Evolutionary conservation across 208 protist genomes (phyloP).

Genomic region (Sergeia podlipaevii): DNA sequence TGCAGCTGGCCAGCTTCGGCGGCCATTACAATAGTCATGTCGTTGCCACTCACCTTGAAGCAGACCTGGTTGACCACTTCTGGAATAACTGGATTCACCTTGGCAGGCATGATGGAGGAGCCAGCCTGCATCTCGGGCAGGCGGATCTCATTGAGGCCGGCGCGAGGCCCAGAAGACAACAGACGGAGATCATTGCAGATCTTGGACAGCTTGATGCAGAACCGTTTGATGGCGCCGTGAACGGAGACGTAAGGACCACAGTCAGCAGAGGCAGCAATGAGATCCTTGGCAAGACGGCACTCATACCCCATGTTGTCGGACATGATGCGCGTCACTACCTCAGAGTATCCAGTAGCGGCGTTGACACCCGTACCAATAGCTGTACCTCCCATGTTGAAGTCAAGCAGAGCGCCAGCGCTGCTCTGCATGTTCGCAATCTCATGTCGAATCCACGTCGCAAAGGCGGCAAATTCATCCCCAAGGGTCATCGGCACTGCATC

Average conservation of each 20-base stretch:
- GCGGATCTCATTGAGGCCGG: conserved; percentile 72
- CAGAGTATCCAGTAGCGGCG: conserved; percentile 8
- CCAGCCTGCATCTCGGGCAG: conserved; percentile 93
- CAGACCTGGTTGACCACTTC: conserved; percentile 93
- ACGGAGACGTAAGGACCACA: conserved; percentile 80
- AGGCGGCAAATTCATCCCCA: conserved; percentile 78
- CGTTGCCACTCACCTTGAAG: conserved; percentile 90
- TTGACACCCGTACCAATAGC: conserved; percentile 87
- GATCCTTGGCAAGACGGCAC: conserved; percentile 7
- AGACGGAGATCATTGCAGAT: conserved; percentile 94
- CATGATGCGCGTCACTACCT: conserved; percentile 15
- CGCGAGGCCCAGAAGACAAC: conserved; percentile 80
- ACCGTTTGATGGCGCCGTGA: conserved; percentile 77
- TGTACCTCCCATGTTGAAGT: conserved; percentile 89
- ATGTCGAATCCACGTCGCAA: conserved; percentile 57
- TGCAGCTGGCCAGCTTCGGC: conserved; percentile 86
- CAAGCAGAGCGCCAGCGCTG: conserved; percentile 37
- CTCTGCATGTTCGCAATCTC: conserved; percentile 44
- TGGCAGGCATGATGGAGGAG: conserved; percentile 92
- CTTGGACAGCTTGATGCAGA: conserved; percentile 77
- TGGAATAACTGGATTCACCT: conserved; percentile 92
- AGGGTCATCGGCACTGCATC: conserved; percentile 93
- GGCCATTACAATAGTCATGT: conserved; percentile 71
- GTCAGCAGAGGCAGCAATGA: conserved; percentile 35
- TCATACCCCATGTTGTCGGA: conserved; percentile 11